Evolutionary conservation across 1,284 basidiomycete species (phyloP), one percentile per base, ranked within the genome.

Genomic region (Albatrellus sp.): DNA sequence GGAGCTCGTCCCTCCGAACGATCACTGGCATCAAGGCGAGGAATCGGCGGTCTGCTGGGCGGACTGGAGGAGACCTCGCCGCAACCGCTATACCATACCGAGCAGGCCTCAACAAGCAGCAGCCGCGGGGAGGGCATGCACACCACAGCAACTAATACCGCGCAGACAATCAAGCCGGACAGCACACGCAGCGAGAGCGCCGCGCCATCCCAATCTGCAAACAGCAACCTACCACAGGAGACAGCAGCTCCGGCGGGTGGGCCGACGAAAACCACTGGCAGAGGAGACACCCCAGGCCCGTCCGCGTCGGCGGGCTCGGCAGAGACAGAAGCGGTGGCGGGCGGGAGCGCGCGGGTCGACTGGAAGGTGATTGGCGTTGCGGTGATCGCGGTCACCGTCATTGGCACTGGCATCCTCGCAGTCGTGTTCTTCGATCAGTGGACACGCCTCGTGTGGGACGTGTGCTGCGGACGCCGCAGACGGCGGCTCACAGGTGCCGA

Each of bases 341-440:
- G 28, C 10, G 16, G 11, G 20, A 33, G 19, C 17, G 5, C 45
- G 14, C 19, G n/a, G 28, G 14, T 40, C 42, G 43, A 46, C 40
- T 83, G 80, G 80, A 77, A 79, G 58, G 68, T 80, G 45, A 68
- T 81, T 45, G 79, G 79, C 19, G 71, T 84, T 47, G 69, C 70
- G 5, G 68, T 81, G 46, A 71, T 80, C 49, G 66, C 68, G 16
- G 67, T 84, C 52, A 73, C 67, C 41, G 65, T 72, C 28, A 63
- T 82, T 44, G 74, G 67, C 20, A 65, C 62, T 3, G 60, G 71
- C 43, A 67, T 79, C 50, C 62, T 81, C 43, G 60, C 68, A 9
- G 61, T 73, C 43, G 67, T 77, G 36, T 82, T 77, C 60, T 82
- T 79, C 59, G 79, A 84, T 57, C 68, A 72, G 20, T 76, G 77